Base-by-base conservation (phyloP, 2,329 filamentous ascomycete species). In the Parasarocladium wereldwijsianum region DNA sequence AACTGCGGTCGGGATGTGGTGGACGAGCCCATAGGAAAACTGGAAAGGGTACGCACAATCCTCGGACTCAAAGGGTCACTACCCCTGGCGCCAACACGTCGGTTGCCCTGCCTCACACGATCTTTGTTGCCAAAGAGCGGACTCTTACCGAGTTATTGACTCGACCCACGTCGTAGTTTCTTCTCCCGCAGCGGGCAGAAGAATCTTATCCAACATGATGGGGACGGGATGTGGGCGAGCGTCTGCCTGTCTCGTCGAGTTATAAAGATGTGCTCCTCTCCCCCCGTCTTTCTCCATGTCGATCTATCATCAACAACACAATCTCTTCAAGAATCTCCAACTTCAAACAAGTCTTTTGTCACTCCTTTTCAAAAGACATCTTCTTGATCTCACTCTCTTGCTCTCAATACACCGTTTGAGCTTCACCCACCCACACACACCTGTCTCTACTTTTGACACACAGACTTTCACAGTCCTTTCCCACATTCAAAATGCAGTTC, bases 401-500 rank as follows among this genome's bases (percentile, higher is more conserved):
- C 29, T 26, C 33, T 31, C 31, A 36, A 35, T n/a, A n/a, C n/a
- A n/a, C n/a, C n/a, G n/a, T n/a, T n/a, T n/a, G n/a, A n/a, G n/a
- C n/a, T n/a, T n/a, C n/a, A n/a, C n/a, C n/a, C n/a, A n/a, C n/a
- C n/a, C n/a, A n/a, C n/a, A n/a, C n/a, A n/a, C n/a, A n/a, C n/a
- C n/a, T n/a, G n/a, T n/a, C n/a, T 42, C 43, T 47, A 30, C 28
- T 20, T 17, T 8, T 21, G 16, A 29, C 28, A 16, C 19, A n/a
- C 12, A 23, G 28, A 30, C 28, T 30, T 23, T 15, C 28, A 13
- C 30, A 34, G 28, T 29, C 32, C 28, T 17, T 28, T 16, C 19
- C 24, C 13, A 25, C 29, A 8, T 17, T 45, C 59, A 68, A 57
- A 33, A 73, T 73, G 67, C 61, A 62, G 45, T 70, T 70, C 57